Base-by-base conservation (phyloP, 306 rosid genomes). In the Vicia sativa region DNA sequence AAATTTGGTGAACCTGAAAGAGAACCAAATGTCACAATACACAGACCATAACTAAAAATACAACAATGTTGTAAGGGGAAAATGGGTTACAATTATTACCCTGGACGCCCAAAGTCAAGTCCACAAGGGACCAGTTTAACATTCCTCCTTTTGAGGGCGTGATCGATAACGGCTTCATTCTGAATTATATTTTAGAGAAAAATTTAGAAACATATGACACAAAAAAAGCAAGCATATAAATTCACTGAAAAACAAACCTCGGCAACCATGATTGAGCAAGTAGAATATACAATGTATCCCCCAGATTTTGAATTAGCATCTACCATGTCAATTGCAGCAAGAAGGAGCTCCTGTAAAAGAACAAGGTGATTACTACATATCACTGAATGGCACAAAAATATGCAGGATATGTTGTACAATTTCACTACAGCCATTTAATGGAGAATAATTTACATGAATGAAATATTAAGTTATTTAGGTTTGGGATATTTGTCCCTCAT, bases 311-410 rank as follows among this genome's bases (percentile, higher is more conserved):
- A 93, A 79, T 85, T 86, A 64, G 95, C 86, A 77, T 93, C 99
- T 55, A 87, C 99, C 96, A 90, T 90, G 83, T 93, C 99, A 57
- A 93, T 88, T 29, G 99, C 99, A 25, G 99, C 91, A 65, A 93
- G 90, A 63, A 93, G 73, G 45, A 93, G 80, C 88, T 93, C 84
- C 97, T 93, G 67, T 49, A 31, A 11, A n/a, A 73, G 68, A 23
- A 13, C 52, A 48, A 46, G 10, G 21, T 56, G 41, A 9, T 2
- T 49, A 38, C 8, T 35, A 38, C 46, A 59, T 2, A 34, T 11
- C 12, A 43, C 46, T 8, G 15, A 37, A 59, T 11, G 4, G 38
- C 42, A 21, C 9, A 37, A 69, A 18, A 6, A 3, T 5, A 8
- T 41, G 29, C 4, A 38, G 14, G 5, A 37, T 16, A 35, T n/a